A percentile compares a stretch with the other conserved stretches of the same genome.
Evolutionary conservation across 2,329 filamentous ascomycete species (phyloP).

Genomic region (Zasmidium citrigriseum): DNA sequence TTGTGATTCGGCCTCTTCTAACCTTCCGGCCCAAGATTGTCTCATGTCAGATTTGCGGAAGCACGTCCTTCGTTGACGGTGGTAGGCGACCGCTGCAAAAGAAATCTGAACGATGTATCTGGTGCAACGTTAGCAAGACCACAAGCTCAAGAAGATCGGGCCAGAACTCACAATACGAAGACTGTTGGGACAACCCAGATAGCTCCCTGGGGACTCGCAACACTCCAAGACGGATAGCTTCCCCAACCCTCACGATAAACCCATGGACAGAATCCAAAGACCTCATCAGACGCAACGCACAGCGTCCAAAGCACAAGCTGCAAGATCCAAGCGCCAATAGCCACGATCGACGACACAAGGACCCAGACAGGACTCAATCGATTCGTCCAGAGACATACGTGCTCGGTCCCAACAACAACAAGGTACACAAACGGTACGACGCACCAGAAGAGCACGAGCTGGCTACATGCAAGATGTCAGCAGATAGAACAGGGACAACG

Average conservation of each 20-base stretch:
- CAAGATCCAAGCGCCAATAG: slow-evolving; percentile 10
- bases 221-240: slow-evolving; percentile 12
- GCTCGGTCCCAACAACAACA: slow-evolving; percentile 10
- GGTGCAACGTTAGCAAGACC: not conserved
- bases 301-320: slow-evolving; percentile 17
- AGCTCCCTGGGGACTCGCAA: slow-evolving; percentile 11
- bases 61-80: slow-evolving; percentile 3
- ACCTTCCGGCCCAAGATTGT: slow-evolving; percentile 2
- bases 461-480: slow-evolving; percentile 5
- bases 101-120: slow-evolving; percentile 4
- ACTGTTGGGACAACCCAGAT: slow-evolving; percentile 13
- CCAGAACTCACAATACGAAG: slow-evolving; percentile 14
- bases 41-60: slow-evolving; percentile 13
- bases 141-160: too few relatives aligned
- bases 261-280: slow-evolving; percentile 14
- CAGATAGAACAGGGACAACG: not conserved
- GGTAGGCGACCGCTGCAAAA: slow-evolving; percentile 2
- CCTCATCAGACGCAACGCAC: slow-evolving; percentile 2
- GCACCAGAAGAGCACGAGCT: slow-evolving; percentile 21
- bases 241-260: slow-evolving; percentile 11
- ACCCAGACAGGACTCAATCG: slow-evolving; percentile 12
- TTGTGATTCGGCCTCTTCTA: slow-evolving; percentile 1
- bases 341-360: slow-evolving; percentile 13
- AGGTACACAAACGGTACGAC: slow-evolving; percentile 13
- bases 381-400: slow-evolving; percentile 12